phyloP scores from a whole-genome alignment of 2,329 filamentous ascomycete genomes.

The Apiospora hydei region DNA sequence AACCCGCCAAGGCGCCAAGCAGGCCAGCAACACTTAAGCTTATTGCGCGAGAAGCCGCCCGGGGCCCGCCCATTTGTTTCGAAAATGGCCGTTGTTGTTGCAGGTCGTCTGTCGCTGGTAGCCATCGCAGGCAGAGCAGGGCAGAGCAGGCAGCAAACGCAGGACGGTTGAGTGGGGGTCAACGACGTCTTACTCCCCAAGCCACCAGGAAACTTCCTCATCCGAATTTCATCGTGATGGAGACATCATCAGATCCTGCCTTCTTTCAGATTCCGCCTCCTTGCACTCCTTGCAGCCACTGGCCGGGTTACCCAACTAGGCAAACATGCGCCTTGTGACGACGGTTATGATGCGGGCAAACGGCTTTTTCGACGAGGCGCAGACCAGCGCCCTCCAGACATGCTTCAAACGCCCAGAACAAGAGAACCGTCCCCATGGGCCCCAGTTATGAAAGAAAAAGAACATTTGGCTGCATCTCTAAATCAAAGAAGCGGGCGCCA shows the following conservation, averaged over 20 bases:
- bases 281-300: not conserved
- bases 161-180: not conserved
- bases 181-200: not conserved
- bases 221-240: conserved; percentile 20
- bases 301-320: too few relatives aligned
- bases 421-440: conserved; percentile 6
- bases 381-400: not conserved
- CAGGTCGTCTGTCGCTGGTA: not conserved
- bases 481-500: not conserved
- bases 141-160: not conserved
- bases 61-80: not conserved
- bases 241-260: not conserved
- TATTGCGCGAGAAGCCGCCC: conserved; percentile 8
- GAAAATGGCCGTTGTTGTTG: not conserved
- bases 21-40: conserved; percentile 6
- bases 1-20: conserved; percentile 17
- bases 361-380: not conserved
- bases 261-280: not conserved
- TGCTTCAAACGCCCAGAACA: conserved; percentile 12
- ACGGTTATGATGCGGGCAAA: not conserved
- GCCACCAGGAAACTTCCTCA: conserved; percentile 14
- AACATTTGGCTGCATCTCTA: not conserved
- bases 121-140: too few relatives aligned
- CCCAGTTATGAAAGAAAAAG: conserved; percentile 8
- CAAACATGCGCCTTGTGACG: not conserved